Base-by-base conservation (phyloP, 2,329 filamentous ascomycete genomes). In the Alternaria dauci region DNA sequence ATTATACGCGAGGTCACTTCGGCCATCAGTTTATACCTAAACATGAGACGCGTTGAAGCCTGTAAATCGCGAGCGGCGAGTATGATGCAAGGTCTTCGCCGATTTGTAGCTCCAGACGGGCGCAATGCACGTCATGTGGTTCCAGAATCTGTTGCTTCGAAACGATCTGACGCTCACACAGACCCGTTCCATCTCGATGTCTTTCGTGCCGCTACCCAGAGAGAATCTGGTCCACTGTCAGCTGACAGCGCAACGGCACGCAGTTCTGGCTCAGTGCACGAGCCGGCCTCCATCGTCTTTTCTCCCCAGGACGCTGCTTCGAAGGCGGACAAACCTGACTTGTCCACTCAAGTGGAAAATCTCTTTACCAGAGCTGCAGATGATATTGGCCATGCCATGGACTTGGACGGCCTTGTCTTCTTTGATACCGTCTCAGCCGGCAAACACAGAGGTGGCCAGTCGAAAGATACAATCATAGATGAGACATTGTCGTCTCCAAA, bases 61-160 rank as follows among this genome's bases (percentile, higher is more conserved):
- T 32, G 58, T 26, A 55, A 55, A 52, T 55, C 50, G 20, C 48
- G 61, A 43, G 58, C 61, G 11, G 58, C 57, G 26, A 54, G 46
- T 32, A 61, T 63, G 58, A 61, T 61, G 61, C 54, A 61, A 18
- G 58, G 61, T 36, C 54, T 63, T n/a, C 38, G 58, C 43, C 58
- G 51, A 11, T 61, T 63, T 7, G 47, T 63, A 16, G 61, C 38
- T 23, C 55, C 61, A 5, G 38, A 55, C 8, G n/a, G 34, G 34
- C 20, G 23, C n/a, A 5, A 26, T 28, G 23, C 25, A 26, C 20
- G 23, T 5, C 5, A 26, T 28, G 14, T 41, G 50, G 28, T 51
- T 14, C 25, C 36, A 30, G 8, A 36, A 20, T 16, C 41, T 32
- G 26, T 30, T 6, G 23, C 9, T 18, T 11, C 38, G 4, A 55